These are phyloP conservation scores for Abortiporus biennis DNA, from an alignment of 1,284 basidiomycete genomes.

Conservation along the genomic window DNA sequence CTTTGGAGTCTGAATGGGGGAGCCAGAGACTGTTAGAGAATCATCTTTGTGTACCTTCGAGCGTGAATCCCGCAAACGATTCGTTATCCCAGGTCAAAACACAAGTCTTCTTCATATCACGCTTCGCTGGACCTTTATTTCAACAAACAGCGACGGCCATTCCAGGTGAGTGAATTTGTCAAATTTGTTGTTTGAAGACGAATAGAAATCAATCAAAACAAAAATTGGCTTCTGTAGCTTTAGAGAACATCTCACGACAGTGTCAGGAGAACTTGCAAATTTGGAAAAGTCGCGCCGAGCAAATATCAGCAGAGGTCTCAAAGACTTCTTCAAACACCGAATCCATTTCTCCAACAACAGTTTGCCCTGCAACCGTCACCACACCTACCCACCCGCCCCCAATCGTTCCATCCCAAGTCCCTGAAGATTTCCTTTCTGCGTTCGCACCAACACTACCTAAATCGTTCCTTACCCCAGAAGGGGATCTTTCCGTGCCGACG, in stretches of 20 bases:
- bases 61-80: conserved; percentile 56
- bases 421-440: conserved; percentile 47
- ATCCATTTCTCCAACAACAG: not conserved
- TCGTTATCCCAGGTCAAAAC: conserved; percentile 74
- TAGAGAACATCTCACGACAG: conserved; percentile 51
- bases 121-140: conserved; percentile 80
- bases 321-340: not conserved
- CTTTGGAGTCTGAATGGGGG: conserved; percentile 84
- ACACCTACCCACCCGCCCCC: not conserved
- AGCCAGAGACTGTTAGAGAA: conserved; percentile 81
- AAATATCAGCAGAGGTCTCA: not conserved
- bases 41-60: conserved; percentile 71
- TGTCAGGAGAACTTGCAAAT: conserved; percentile 59
- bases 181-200: not conserved
- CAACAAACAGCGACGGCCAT: conserved; percentile 67
- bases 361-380: conserved; percentile 7
- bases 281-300: conserved; percentile 48
- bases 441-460: conserved; percentile 58
- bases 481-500: conserved; percentile 1
- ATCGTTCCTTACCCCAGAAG: conserved; percentile 19
- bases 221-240: no score
- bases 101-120: conserved; percentile 86
- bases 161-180: conserved; percentile 52
- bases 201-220: no score
- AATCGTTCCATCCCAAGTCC: conserved; percentile 21